These are phyloP conservation scores for Penicillium sp. DNA, from an alignment of 2,329 filamentous ascomycete genomes.

Conservation along the genomic window DNA sequence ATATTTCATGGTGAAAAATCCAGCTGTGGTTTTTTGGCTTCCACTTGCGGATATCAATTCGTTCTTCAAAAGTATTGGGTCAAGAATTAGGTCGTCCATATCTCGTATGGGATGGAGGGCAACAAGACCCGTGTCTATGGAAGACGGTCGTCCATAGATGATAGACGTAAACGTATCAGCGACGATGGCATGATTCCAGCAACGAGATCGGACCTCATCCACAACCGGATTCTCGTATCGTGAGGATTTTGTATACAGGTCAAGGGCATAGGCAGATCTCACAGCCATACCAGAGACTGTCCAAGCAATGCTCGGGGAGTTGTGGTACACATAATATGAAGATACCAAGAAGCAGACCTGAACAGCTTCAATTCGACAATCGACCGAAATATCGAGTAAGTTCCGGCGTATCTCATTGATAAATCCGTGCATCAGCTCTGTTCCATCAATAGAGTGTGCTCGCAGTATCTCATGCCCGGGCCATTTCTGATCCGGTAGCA, in stretches of 20 bases:
- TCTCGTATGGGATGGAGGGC: constrained; percentile 23
- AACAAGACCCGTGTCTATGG: constrained; percentile 28
- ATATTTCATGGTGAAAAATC: constrained; percentile 30
- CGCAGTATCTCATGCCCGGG: constrained; percentile 13
- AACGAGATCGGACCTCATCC: constrained; percentile 30
- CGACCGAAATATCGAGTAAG: constrained; percentile 18
- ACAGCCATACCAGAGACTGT: constrained; percentile 20
- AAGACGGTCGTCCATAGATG: constrained; percentile 32
- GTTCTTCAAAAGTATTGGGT: constrained; percentile 4
- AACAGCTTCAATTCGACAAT: constrained; percentile 22
- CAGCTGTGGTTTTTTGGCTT: constrained; percentile 2
- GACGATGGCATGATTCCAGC: constrained; percentile 33
- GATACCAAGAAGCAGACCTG: constrained; percentile 20
- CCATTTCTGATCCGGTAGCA: constrained; percentile 18
- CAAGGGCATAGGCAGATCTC: constrained; percentile 22
- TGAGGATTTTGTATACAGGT: constrained; percentile 15
- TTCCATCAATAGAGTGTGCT: not conserved
- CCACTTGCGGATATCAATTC: constrained; percentile 13
- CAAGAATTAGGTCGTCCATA: constrained; percentile 24
- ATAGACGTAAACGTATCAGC: constrained; percentile 32
- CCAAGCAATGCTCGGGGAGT: constrained; percentile 23
- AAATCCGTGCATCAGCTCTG: constrained; percentile 4
- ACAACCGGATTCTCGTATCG: constrained; percentile 7
- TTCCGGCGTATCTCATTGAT: constrained; percentile 14
- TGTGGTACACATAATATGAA: constrained; percentile 21